Evolutionary conservation across 192 early-diverging fungal genomes (phyloP).

Genomic region (Chytriomyces sp.): DNA sequence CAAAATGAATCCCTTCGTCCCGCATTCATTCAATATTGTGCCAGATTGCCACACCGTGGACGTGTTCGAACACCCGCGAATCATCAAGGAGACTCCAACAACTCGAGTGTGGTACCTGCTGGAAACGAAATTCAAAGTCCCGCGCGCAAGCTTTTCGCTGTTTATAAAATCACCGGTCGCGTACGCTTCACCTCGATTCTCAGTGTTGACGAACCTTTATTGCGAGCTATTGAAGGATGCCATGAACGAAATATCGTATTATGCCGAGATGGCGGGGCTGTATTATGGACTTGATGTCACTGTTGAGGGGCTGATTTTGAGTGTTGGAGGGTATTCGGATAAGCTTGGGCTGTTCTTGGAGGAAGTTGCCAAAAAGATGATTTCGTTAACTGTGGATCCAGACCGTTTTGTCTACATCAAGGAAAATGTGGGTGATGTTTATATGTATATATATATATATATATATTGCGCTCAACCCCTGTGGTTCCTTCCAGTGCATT

Average conservation of each 20-base stretch:
- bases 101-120: conserved; percentile 88
- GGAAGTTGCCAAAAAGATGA: conserved; percentile 75
- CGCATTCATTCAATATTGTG: conserved; percentile 71
- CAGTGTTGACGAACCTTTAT: conserved; percentile 73
- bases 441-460: no score
- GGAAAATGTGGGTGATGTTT: conserved; percentile 53
- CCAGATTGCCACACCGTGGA: neutral
- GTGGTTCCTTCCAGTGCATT: conserved; percentile 47
- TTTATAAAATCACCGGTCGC: conserved; percentile 67
- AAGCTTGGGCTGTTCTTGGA: conserved; percentile 74
- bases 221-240: conserved; percentile 79
- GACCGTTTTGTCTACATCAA: conserved; percentile 80
- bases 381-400: conserved; percentile 60
- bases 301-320: conserved; percentile 70
- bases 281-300: conserved; percentile 72
- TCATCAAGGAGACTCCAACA: conserved; percentile 64
- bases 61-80: conserved; percentile 44
- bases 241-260: conserved; percentile 83
- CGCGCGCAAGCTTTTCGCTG: conserved; percentile 79
- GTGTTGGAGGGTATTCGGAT: conserved; percentile 85
- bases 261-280: conserved; percentile 87
- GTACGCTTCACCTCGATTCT: conserved; percentile 74
- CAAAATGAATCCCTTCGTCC: conserved; percentile 79
- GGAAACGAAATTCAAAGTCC: conserved; percentile 89
- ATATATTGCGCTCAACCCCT: neutral